phyloP scores from a whole-genome alignment of 1,284 basidiomycete species.

The Heterobasidion annosum region DNA sequence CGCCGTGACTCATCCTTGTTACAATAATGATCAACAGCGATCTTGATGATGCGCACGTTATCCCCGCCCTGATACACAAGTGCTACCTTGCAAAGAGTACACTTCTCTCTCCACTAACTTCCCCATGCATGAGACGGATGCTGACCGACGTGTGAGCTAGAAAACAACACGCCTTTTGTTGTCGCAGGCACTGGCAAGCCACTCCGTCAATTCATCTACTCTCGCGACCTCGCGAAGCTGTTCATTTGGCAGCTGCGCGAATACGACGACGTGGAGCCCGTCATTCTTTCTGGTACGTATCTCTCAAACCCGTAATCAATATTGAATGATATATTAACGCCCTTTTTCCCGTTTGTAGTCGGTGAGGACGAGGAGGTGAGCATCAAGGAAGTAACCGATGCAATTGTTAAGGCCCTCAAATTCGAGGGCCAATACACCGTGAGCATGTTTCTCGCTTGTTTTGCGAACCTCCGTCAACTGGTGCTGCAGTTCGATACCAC shows the following conservation, averaged over 20 bases:
- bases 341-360: slow-evolving; percentile 32
- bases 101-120: slow-evolving; percentile 11
- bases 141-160: slow-evolving; percentile 28
- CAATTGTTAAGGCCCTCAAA: slow-evolving; percentile 72
- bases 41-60: slow-evolving; percentile 84
- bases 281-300: slow-evolving; percentile 72
- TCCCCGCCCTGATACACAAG: slow-evolving; percentile 84
- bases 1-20: slow-evolving; percentile 5
- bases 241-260: slow-evolving; percentile 89
- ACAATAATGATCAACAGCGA: slow-evolving; percentile 40
- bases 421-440: slow-evolving; percentile 69
- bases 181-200: slow-evolving; percentile 84
- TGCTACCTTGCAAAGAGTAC: slow-evolving; percentile 81
- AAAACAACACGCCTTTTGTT: slow-evolving; percentile 74
- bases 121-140: not conserved
- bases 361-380: slow-evolving; percentile 87
- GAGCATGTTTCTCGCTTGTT: slow-evolving; percentile 14
- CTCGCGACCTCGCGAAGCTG: slow-evolving; percentile 84
- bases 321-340: not conserved
- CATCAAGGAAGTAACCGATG: slow-evolving; percentile 78
- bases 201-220: slow-evolving; percentile 89
- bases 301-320: not conserved
- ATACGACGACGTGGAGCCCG: slow-evolving; percentile 81
- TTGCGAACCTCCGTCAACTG: not conserved
- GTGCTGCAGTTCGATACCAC: slow-evolving; percentile 50